A percentile compares a stretch with the other conserved stretches of the same genome.
phyloP scores from a whole-genome alignment of 2,329 filamentous ascomycete species.

The Pestalotiopsis sp. region DNA sequence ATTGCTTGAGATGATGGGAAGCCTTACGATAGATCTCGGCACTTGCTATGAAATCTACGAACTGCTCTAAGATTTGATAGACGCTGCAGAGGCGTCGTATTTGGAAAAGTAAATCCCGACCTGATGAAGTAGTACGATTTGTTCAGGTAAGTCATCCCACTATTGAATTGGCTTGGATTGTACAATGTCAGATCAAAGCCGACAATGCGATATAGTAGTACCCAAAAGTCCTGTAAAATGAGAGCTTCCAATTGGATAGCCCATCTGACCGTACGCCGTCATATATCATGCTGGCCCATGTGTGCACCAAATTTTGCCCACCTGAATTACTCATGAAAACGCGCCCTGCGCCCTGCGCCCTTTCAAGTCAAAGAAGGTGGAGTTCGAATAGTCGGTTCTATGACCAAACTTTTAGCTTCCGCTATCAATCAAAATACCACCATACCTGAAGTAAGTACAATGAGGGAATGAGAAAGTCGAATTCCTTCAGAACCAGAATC shows the following conservation, averaged over 20 bases:
- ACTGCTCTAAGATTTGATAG: background rate
- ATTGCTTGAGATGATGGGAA: background rate
- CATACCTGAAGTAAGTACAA: background rate
- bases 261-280: no score
- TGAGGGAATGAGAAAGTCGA: background rate
- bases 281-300: no score
- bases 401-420: background rate
- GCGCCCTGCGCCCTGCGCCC: background rate
- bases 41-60: background rate
- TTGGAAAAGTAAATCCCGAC: background rate
- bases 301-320: no score
- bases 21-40: no score
- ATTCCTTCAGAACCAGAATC: background rate
- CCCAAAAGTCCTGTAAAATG: no score
- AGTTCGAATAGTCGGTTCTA: background rate
- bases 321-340: no score
- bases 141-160: no score
- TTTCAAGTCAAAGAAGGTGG: background rate
- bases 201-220: no score
- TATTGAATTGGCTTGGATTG: no score
- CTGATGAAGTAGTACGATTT: background rate
- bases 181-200: no score
- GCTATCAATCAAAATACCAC: background rate
- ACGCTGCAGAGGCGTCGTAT: background rate
- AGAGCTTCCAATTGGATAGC: no score